These are phyloP conservation scores for Pisolithus sp. DNA, from an alignment of 768 basidiomycete species.

Conservation along the genomic window DNA sequence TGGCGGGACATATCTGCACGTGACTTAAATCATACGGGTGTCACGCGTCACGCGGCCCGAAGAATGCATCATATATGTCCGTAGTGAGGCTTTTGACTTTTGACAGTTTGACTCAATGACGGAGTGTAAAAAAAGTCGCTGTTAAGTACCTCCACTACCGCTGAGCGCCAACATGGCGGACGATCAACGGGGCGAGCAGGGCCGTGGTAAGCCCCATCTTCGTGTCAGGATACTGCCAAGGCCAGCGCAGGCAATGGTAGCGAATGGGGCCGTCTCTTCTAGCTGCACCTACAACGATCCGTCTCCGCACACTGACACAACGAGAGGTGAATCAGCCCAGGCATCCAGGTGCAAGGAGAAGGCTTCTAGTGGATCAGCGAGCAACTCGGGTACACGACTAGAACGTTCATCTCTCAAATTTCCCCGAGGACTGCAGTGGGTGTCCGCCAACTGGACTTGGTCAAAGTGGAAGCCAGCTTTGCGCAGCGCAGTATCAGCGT, in stretches of 20 bases:
- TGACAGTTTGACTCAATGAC: no score
- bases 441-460: conserved; percentile 50
- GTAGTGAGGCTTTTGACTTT: no score
- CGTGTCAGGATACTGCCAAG: conserved; percentile 2
- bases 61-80: no score
- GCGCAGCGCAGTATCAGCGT: conserved; percentile 56
- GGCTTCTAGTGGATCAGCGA: neutral
- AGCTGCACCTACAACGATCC: neutral
- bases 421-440: conserved; percentile 43
- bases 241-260: neutral
- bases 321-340: neutral
- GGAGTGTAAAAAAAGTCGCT: neutral
- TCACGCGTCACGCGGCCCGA: no score
- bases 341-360: neutral
- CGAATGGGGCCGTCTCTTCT: neutral
- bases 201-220: conserved; percentile 1
- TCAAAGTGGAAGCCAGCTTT: conserved; percentile 57
- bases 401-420: conserved; percentile 8
- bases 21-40: no score
- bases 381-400: neutral
- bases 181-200: neutral
- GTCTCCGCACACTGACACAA: neutral
- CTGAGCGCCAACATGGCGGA: neutral
- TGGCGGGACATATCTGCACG: no score
- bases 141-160: neutral